Evolutionary conservation across 192 early-diverging fungal species (phyloP), one percentile per base, ranked within the genome.

Genomic region (Glomus cerebriforme): DNA sequence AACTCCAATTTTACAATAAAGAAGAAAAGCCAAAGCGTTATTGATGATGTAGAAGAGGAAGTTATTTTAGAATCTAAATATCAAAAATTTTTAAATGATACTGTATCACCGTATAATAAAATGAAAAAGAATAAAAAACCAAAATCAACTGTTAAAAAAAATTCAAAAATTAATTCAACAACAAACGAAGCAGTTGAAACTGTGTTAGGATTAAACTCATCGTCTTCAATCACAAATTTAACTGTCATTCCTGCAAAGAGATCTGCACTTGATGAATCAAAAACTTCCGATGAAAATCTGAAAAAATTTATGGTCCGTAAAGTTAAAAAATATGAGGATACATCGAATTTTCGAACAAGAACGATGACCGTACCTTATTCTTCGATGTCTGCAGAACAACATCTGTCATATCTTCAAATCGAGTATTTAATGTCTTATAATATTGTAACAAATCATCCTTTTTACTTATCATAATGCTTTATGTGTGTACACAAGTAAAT

Each of bases 311-410:
- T 10, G 19, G 24, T 17, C 7, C 22, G 15, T 19, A 26, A n/a
- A 31, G 13, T 7, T 59, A 49, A n/a, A 31, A 19, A 59, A 12
- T n/a, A 37, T 39, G n/a, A n/a, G n/a, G n/a, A n/a, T n/a, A n/a
- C n/a, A n/a, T 15, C 22, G 10, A n/a, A 31, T 34, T 69, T 19
- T 37, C 67, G 35, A 69, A 3, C 37, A 22, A 12, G 13, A 69
- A 31, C 24, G 27, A 37, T 34, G 9, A 34, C 9, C 10, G 3
- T 54, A 5, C 73, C 73, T 32, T 74, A 27, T 59, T 74, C 73
- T 74, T 58, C 73, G 26, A 49, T 74, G 39, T 43, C 39, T n/a
- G 13, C 26, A 10, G 73, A 74, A 59, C 54, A 74, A 47, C 73
- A 74, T 58, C 31, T 4, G 27, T 17, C 59, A 74, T 74, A 47